Conservation (phyloP, 495 filamentous ascomycete genomes). For the Trichoderma erinaceum region DNA sequence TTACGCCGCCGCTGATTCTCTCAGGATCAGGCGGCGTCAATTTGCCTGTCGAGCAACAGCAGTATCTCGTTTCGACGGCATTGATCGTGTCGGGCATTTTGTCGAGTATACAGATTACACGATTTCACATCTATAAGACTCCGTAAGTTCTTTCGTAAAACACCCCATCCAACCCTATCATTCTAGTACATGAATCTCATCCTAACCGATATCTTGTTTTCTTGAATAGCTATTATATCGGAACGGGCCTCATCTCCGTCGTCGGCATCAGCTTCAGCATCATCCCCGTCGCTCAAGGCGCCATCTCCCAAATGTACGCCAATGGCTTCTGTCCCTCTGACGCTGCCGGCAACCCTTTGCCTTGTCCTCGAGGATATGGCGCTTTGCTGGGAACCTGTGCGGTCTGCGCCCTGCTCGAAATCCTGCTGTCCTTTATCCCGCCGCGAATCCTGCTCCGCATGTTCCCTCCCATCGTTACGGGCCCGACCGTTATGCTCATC, state of each 20-base stretch:
- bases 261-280: constrained; percentile 83
- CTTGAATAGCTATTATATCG: constrained; percentile 55
- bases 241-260: constrained; percentile 86
- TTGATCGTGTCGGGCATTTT: constrained; percentile 80
- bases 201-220: neutral
- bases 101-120: constrained; percentile 72
- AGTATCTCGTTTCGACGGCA: constrained; percentile 86
- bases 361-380: constrained; percentile 82
- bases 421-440: constrained; percentile 68
- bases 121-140: constrained; percentile 74
- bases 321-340: constrained; percentile 69
- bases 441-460: constrained; percentile 63
- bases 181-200: neutral
- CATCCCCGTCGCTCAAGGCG: constrained; percentile 75
- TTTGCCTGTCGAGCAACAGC: constrained; percentile 50
- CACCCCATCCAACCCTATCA: neutral
- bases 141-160: constrained; percentile 41
- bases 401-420: constrained; percentile 66
- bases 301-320: constrained; percentile 76
- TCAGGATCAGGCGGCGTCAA: constrained; percentile 59
- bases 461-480: constrained; percentile 87
- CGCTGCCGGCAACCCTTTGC: constrained; percentile 57
- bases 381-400: constrained; percentile 71
- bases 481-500: constrained; percentile 68
- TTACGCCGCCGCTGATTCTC: constrained; percentile 78